These are phyloP conservation scores for Coprinellus micaceus DNA, from an alignment of 768 basidiomycete genomes.

Conservation along the genomic window DNA sequence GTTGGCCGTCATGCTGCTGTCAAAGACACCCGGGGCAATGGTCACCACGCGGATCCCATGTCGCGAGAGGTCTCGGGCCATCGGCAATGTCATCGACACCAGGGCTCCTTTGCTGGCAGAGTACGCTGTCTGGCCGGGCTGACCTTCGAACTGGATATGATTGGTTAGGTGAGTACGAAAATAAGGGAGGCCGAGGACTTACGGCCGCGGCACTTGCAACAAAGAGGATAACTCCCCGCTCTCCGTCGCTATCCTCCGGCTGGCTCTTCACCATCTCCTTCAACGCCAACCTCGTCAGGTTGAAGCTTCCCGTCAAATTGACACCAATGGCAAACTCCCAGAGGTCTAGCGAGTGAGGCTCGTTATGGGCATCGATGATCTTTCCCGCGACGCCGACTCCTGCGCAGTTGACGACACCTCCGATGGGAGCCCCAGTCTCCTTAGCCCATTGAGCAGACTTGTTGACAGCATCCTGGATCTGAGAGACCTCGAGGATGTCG, in stretches of 20 bases:
- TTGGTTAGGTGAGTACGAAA: not conserved
- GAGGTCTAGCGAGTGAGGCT: slow-evolving; percentile 45
- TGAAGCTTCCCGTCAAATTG: slow-evolving; percentile 58
- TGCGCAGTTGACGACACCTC: slow-evolving; percentile 58
- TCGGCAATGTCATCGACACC: slow-evolving; percentile 54
- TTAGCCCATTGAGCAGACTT: slow-evolving; percentile 37
- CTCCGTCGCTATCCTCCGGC: slow-evolving; percentile 48
- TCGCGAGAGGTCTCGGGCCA: slow-evolving; percentile 55
- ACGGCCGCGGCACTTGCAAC: slow-evolving; percentile 55
- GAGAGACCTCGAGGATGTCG: slow-evolving; percentile 36
- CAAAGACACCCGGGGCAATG: slow-evolving; percentile 54
- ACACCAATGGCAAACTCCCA: slow-evolving; percentile 53
- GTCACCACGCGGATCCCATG: slow-evolving; percentile 53
- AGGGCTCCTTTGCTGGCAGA: slow-evolving; percentile 55
- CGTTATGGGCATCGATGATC: slow-evolving; percentile 44
- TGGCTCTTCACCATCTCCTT: slow-evolving; percentile 45
- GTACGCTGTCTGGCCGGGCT: slow-evolving; percentile 56
- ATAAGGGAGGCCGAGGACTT: not conserved
- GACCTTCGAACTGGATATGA: slow-evolving; percentile 45
- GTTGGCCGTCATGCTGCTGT: slow-evolving; percentile 39
- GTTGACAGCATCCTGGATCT: slow-evolving; percentile 38
- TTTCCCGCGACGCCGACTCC: slow-evolving; percentile 45
- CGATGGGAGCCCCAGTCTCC: slow-evolving; percentile 42
- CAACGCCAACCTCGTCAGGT: slow-evolving; percentile 52
- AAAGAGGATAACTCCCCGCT: slow-evolving; percentile 56